These are phyloP conservation scores for Haematococcus sp. DNA, from an alignment of 139 green algal genomes.

Conservation along the genomic window DNA sequence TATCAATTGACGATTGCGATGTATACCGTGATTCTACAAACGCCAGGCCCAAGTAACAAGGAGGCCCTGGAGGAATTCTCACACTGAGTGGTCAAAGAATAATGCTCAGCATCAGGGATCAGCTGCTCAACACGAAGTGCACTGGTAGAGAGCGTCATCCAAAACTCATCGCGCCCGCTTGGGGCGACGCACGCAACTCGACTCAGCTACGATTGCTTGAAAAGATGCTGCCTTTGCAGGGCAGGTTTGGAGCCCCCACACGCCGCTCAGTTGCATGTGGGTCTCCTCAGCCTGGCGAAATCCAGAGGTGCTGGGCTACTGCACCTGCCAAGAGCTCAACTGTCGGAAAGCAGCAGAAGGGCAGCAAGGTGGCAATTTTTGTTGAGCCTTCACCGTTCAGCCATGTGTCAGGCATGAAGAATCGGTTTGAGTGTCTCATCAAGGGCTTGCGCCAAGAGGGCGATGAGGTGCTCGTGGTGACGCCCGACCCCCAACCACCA, in stretches of 20 bases:
- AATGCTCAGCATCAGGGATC: background rate
- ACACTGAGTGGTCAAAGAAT: too few relatives aligned
- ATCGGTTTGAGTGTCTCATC: slow-evolving; percentile 89
- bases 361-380: slow-evolving; percentile 64
- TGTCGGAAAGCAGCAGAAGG: background rate
- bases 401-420: slow-evolving; percentile 86
- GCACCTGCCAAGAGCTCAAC: too few relatives aligned
- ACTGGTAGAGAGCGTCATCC: too few relatives aligned
- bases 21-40: too few relatives aligned
- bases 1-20: too few relatives aligned
- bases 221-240: too few relatives aligned
- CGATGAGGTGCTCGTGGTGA: slow-evolving; percentile 85
- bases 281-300: too few relatives aligned
- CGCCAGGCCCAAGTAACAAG: too few relatives aligned
- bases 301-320: too few relatives aligned
- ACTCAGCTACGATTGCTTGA: background rate
- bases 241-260: background rate
- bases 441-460: slow-evolving; percentile 66
- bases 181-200: background rate
- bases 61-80: too few relatives aligned
- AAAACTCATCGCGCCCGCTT: background rate
- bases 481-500: slow-evolving; percentile 61
- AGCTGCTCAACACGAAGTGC: background rate
- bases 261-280: too few relatives aligned
- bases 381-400: slow-evolving; percentile 79